These are phyloP conservation scores for Boletus sp. DNA, from an alignment of 768 basidiomycete species.

Conservation along the genomic window DNA sequence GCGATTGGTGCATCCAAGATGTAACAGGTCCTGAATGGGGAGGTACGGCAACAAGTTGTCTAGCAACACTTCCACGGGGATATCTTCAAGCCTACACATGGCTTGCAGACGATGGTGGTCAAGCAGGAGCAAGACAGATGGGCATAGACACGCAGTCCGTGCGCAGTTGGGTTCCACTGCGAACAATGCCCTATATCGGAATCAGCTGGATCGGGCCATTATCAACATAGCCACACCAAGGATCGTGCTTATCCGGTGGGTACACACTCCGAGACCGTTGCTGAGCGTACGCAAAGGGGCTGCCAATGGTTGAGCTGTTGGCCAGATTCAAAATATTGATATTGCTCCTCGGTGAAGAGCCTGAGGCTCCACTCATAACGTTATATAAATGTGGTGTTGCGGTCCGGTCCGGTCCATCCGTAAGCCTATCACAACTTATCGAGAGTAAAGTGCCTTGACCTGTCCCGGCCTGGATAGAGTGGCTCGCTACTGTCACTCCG, in stretches of 20 bases:
- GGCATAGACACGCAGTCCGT: background rate
- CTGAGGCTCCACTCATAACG: background rate
- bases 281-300: no score
- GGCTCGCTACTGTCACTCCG: background rate
- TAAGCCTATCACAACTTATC: background rate
- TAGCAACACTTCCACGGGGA: constrained; percentile 77
- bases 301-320: background rate
- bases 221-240: constrained; percentile 24
- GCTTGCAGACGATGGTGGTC: background rate
- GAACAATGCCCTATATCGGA: constrained; percentile 3
- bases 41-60: constrained; percentile 68
- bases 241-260: background rate
- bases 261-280: no score
- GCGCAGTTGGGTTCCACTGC: constrained; percentile 3
- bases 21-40: constrained; percentile 52
- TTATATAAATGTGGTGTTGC: background rate
- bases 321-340: background rate
- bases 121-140: background rate
- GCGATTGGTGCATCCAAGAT: constrained; percentile 60
- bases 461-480: no score
- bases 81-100: constrained; percentile 45
- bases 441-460: background rate
- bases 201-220: constrained; percentile 13
- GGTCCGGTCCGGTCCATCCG: background rate
- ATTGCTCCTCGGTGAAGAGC: background rate